phyloP scores from a whole-genome alignment of 306 rosid genomes.

The Trifolium subterraneum region DNA sequence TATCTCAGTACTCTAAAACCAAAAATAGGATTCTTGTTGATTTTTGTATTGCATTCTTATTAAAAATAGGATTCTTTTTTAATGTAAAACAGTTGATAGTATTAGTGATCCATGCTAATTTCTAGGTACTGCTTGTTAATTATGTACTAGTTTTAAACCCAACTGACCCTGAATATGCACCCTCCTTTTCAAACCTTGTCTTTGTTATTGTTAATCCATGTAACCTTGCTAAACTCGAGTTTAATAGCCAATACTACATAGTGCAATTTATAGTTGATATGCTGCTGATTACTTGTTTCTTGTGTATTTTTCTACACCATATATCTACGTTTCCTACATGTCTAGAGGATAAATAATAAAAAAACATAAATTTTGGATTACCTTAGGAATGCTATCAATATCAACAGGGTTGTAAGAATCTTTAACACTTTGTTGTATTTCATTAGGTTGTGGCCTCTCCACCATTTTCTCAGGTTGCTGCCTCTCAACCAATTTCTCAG shows the following conservation, averaged over 20 bases:
- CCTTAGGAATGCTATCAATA: no score
- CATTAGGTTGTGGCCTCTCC: no score
- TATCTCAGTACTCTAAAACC: background rate
- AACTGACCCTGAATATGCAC: constrained; percentile 14
- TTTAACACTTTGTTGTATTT: no score
- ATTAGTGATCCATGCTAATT: constrained; percentile 19
- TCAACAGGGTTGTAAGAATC: no score
- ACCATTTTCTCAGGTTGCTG: no score
- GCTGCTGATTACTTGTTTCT: constrained; percentile 30
- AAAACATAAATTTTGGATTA: no score
- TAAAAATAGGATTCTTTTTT: constrained; percentile 13
- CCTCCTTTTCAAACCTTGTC: background rate
- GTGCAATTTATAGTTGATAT: constrained; percentile 4
- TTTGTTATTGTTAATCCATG: background rate
- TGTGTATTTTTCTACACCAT: background rate
- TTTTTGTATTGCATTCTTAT: constrained; percentile 1
- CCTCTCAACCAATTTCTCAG: no score
- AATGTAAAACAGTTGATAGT: constrained; percentile 17
- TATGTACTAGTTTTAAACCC: background rate
- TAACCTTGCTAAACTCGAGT: background rate
- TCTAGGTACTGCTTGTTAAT: background rate
- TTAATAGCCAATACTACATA: background rate
- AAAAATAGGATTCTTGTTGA: no score
- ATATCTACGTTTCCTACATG: background rate
- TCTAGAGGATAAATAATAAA: constrained; percentile 16